phyloP scores from a whole-genome alignment of 345 rosid genomes.

The Acer campestre region DNA sequence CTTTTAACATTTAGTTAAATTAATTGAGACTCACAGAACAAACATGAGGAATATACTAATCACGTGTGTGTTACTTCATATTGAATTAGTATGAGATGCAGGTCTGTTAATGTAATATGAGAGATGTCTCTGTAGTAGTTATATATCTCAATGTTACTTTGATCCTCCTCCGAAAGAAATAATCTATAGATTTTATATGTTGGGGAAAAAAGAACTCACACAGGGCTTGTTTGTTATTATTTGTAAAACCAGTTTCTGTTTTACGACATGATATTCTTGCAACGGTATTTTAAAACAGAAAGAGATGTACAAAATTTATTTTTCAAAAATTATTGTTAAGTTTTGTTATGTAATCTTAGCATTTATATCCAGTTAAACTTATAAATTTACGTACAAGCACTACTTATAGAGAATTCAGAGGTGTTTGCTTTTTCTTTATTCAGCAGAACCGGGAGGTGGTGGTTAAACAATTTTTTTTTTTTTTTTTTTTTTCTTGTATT shows the following conservation, averaged over 20 bases:
- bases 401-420: too few relatives aligned
- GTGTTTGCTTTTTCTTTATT: too few relatives aligned
- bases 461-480: too few relatives aligned
- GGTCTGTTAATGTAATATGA: background rate
- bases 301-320: background rate
- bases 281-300: too few relatives aligned
- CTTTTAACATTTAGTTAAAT: background rate
- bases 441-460: too few relatives aligned
- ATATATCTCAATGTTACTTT: background rate
- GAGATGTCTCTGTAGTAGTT: background rate
- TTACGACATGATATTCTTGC: background rate
- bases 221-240: background rate
- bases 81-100: background rate
- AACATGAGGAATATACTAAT: background rate
- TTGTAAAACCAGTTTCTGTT: background rate
- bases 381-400: too few relatives aligned
- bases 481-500: too few relatives aligned
- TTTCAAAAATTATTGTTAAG: background rate
- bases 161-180: background rate
- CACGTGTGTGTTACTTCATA: background rate
- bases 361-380: background rate
- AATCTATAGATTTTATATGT: background rate
- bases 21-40: background rate
- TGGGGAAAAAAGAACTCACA: background rate
- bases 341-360: background rate